A percentile compares a stretch with the other conserved stretches of the same genome.
Evolutionary conservation across 331 rosid genomes (phyloP).

Genomic region (Phaseolus coccineus): DNA sequence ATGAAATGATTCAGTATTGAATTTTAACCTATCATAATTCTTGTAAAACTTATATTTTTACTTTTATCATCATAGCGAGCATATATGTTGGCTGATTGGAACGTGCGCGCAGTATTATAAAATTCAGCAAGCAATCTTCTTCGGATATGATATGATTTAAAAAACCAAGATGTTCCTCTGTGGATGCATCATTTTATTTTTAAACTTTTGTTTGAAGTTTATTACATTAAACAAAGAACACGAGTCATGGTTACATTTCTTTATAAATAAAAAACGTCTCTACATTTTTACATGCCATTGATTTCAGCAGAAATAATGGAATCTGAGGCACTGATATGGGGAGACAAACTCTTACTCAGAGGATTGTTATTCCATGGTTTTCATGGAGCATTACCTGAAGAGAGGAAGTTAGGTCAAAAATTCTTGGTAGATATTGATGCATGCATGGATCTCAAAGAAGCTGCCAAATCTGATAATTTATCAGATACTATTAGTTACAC

Average conservation of each 20-base stretch:
- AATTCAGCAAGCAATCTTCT: not conserved
- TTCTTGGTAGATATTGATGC: constrained; percentile 83
- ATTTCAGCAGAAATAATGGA: constrained; percentile 55
- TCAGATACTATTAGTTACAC: constrained; percentile 71
- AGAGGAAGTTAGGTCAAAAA: constrained; percentile 79
- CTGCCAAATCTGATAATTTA: constrained; percentile 74
- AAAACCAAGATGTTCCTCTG: not conserved
- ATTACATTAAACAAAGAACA: not conserved
- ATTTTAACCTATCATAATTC: no score
- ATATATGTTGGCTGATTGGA: not conserved
- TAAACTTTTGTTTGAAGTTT: not conserved
- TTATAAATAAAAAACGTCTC: not conserved
- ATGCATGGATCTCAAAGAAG: constrained; percentile 87
- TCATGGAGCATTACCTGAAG: constrained; percentile 79
- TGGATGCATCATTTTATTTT: not conserved
- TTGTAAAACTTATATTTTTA: no score
- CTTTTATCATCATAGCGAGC: no score
- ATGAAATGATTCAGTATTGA: no score
- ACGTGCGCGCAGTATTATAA: not conserved
- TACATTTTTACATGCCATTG: not conserved
- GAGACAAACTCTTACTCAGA: constrained; percentile 79
- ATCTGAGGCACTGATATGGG: constrained; percentile 44
- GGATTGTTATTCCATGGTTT: constrained; percentile 84
- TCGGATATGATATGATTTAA: not conserved
- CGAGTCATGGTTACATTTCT: not conserved